Evolutionary conservation across 148 eudicot species (phyloP).

Genomic region (Chenopodium formosanum): DNA sequence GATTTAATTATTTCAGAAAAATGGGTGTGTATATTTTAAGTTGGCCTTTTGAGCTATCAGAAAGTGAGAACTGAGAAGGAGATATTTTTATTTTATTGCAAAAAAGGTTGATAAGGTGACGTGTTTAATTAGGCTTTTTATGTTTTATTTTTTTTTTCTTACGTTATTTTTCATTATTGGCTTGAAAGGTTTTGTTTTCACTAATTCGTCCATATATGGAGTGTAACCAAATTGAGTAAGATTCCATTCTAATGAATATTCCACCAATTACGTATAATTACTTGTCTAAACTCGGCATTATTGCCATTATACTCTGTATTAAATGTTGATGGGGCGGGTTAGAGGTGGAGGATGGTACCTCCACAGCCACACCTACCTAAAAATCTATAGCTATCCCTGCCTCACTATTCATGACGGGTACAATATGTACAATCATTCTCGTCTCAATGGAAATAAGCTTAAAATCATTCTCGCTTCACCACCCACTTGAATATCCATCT

Average conservation of each 20-base stretch:
- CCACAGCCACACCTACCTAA: no score
- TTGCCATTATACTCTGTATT: no score
- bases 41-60: constrained; percentile 19
- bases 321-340: no score
- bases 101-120: constrained; percentile 13
- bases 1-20: neutral
- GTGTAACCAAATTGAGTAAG: neutral
- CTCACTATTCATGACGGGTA: no score
- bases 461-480: no score
- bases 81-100: neutral
- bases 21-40: neutral
- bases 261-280: neutral
- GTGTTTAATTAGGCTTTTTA: neutral
- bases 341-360: no score
- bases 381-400: accelerated
- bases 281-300: no score
- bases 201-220: neutral
- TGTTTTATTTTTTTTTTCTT: neutral
- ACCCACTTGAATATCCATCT: no score
- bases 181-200: neutral
- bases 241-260: constrained; percentile 4
- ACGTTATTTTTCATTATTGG: neutral
- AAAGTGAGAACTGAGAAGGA: neutral
- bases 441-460: no score
- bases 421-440: no score